phyloP scores from a whole-genome alignment of 176 grass and related monocot genomes.

The Aegilops bicornis region DNA sequence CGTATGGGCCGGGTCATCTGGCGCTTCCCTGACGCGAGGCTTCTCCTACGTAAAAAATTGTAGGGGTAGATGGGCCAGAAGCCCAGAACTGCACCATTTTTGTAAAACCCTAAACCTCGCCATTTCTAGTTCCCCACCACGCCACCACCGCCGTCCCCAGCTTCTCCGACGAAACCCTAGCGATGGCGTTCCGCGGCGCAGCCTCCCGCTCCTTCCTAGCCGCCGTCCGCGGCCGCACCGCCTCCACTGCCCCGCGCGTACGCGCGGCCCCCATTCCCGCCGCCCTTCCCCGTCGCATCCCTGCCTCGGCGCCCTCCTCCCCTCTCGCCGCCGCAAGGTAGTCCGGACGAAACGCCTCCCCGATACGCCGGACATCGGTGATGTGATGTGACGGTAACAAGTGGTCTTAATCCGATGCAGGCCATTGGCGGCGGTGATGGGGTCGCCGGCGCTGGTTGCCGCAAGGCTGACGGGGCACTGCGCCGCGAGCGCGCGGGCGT shows the following conservation, averaged over 20 bases:
- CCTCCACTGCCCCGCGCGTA: conserved; percentile 17
- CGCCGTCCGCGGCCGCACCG: conserved; percentile 29
- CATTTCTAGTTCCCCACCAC: conserved; percentile 3
- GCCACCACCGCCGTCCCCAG: background rate
- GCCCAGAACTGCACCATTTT: background rate
- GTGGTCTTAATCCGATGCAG: conserved; percentile 29
- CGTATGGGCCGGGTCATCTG: no score
- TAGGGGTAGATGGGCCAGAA: background rate
- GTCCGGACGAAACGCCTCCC: background rate
- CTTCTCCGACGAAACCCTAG: conserved; percentile 20
- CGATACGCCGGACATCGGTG: background rate
- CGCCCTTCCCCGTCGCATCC: conserved; percentile 15
- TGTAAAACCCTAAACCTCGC: conserved; percentile 55
- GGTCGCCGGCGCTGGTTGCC: conserved; percentile 33
- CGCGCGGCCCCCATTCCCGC: conserved; percentile 13
- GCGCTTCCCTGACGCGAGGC: no score
- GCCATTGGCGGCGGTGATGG: conserved; percentile 59
- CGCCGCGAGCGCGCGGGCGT: conserved; percentile 62
- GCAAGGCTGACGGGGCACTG: conserved; percentile 67
- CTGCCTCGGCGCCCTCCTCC: conserved; percentile 20
- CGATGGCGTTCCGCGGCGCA: conserved; percentile 65
- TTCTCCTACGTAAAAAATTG: no score
- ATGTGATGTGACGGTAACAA: background rate
- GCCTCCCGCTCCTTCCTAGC: conserved; percentile 66
- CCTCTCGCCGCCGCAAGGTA: conserved; percentile 56